These are phyloP conservation scores for Blastocystis sp. DNA, from an alignment of 352 stramenopile species.

Conservation along the genomic window DNA sequence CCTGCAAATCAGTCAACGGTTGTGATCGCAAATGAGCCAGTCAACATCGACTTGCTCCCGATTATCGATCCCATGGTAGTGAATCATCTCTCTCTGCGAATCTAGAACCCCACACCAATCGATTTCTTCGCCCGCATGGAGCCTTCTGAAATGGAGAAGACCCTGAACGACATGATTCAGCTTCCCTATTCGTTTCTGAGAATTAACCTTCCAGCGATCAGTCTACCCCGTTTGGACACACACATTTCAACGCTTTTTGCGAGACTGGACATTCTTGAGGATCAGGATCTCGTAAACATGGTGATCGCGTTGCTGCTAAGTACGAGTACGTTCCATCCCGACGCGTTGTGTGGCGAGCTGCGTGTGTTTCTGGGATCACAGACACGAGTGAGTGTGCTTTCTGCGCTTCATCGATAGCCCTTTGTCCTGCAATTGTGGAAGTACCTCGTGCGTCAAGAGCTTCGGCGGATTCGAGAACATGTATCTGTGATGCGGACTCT, in stretches of 20 bases:
- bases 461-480: slow-evolving; percentile 9
- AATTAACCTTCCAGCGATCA: neutral
- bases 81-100: neutral
- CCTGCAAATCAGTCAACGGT: neutral
- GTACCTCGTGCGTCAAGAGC: neutral
- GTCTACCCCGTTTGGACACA: neutral
- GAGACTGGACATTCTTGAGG: neutral
- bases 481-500: neutral
- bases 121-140: slow-evolving; percentile 43
- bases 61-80: slow-evolving; percentile 12
- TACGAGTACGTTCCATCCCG: neutral
- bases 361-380: slow-evolving; percentile 20
- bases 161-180: slow-evolving; percentile 11
- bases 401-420: neutral
- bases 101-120: neutral
- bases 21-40: neutral
- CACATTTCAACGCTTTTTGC: slow-evolving; percentile 32
- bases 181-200: neutral
- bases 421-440: slow-evolving; percentile 44
- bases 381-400: neutral
- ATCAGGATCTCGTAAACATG: slow-evolving; percentile 53
- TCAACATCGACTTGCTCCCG: neutral
- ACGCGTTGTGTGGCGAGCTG: neutral
- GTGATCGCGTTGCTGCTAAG: slow-evolving; percentile 22
- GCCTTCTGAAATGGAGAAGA: slow-evolving; percentile 25